Evolutionary conservation across 73 alveolate genomes (phyloP).

Genomic region (Uronychia setigera): DNA sequence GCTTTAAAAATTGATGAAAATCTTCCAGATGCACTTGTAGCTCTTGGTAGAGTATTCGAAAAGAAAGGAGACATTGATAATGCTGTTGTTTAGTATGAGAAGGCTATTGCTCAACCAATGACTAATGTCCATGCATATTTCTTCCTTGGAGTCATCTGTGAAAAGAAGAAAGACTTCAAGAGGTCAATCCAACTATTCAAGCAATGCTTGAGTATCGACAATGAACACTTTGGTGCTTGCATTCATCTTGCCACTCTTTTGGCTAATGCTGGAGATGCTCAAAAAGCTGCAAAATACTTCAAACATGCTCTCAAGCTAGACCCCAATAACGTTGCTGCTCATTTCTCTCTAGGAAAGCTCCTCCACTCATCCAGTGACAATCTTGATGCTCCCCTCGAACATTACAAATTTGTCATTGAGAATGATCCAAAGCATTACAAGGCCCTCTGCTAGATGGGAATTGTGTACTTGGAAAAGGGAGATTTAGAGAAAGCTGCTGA

Average conservation of each 20-base stretch:
- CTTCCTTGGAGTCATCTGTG: conserved; percentile 81
- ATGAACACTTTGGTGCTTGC: conserved; percentile 83
- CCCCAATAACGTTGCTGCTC: conserved; percentile 81
- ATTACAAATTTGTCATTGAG: conserved; percentile 67
- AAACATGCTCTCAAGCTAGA: conserved; percentile 85
- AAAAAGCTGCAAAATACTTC: conserved; percentile 87
- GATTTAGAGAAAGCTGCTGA: conserved; percentile 66
- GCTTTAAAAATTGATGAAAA: conserved; percentile 77
- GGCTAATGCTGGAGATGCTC: conserved; percentile 77
- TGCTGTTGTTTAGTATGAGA: conserved; percentile 73
- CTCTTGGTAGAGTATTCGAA: conserved; percentile 84
- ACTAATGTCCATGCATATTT: conserved; percentile 73
- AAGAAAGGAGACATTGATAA: conserved; percentile 73
- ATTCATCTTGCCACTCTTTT: conserved; percentile 83
- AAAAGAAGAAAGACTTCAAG: conserved; percentile 81
- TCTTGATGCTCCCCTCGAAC: conserved; percentile 73
- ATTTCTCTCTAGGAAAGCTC: conserved; percentile 84
- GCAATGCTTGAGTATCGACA: conserved; percentile 59
- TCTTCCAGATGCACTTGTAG: conserved; percentile 81
- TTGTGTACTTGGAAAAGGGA: conserved; percentile 19
- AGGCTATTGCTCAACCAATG: conserved; percentile 74
- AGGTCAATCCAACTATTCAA: conserved; percentile 67
- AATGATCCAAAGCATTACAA: conserved; percentile 82
- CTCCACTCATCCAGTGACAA: conserved; percentile 74
- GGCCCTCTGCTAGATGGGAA: conserved; percentile 85